Percentiles rank a stretch among this genome's conserved stretches.
Conservation (phyloP, 768 basidiomycete species). For the Leccinellum albellum region DNA sequence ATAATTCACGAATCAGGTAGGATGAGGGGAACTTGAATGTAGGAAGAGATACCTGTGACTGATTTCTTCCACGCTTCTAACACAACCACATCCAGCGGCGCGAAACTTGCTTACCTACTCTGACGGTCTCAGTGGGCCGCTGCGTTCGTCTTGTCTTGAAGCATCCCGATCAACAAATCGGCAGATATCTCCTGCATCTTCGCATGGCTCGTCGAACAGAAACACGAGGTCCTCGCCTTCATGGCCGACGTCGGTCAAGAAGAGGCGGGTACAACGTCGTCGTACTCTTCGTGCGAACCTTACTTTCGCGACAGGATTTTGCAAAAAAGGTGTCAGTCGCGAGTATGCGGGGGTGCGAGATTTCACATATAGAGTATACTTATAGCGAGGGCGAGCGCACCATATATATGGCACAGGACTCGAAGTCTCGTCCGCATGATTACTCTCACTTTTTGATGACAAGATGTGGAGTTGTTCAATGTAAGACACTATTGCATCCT, state of each 20-base stretch:
- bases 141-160: constrained; percentile 43
- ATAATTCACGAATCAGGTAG: too few relatives aligned
- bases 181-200: constrained; percentile 96
- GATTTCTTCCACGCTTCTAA: neutral
- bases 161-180: constrained; percentile 9
- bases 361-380: too few relatives aligned
- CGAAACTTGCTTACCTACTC: constrained; percentile 88
- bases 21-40: too few relatives aligned
- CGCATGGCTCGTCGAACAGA: constrained; percentile 97
- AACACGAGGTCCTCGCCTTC: constrained; percentile 95
- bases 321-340: too few relatives aligned
- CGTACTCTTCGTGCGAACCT: constrained; percentile 1
- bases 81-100: constrained; percentile 5
- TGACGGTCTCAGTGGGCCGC: constrained; percentile 95
- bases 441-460: too few relatives aligned
- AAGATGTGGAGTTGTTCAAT: neutral
- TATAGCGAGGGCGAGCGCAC: too few relatives aligned
- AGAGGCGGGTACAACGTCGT: constrained; percentile 47
- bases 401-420: too few relatives aligned
- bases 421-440: too few relatives aligned
- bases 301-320: constrained; percentile 67
- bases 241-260: constrained; percentile 96
- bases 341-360: too few relatives aligned
- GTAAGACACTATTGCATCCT: neutral
- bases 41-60: too few relatives aligned